These are phyloP conservation scores for Tylopilus plumbeoviolaceoides DNA, from an alignment of 768 basidiomycete genomes.

Conservation along the genomic window DNA sequence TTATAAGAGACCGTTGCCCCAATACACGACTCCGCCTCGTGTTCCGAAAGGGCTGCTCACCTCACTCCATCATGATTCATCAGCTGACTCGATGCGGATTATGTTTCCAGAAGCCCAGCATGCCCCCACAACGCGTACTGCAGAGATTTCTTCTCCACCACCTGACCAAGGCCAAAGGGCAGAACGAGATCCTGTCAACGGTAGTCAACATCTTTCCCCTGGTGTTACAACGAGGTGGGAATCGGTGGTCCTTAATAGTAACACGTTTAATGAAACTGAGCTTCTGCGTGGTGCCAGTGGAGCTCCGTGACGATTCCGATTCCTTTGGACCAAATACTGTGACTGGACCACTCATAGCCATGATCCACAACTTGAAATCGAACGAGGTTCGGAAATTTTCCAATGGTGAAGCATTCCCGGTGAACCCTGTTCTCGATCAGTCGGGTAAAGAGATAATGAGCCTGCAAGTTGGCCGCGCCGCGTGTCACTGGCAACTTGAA, in stretches of 20 bases:
- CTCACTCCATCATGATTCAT: constrained; percentile 22
- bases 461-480: not conserved
- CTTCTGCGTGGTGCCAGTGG: constrained; percentile 5
- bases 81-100: constrained; percentile 20
- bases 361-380: too few relatives aligned
- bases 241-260: constrained; percentile 17
- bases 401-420: too few relatives aligned
- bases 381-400: too few relatives aligned
- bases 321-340: not conserved
- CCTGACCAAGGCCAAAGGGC: not conserved
- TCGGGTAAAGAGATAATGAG: too few relatives aligned
- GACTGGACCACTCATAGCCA: not conserved
- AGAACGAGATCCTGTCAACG: not conserved
- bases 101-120: constrained; percentile 24
- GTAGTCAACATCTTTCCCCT: not conserved
- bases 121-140: constrained; percentile 22
- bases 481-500: too few relatives aligned
- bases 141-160: constrained; percentile 8
- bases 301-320: constrained; percentile 2
- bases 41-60: constrained; percentile 25
- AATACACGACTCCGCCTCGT: constrained; percentile 31
- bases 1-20: constrained; percentile 32
- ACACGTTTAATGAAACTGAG: constrained; percentile 16
- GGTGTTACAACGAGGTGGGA: constrained; percentile 19
- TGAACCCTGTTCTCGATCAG: too few relatives aligned